Conservation (phyloP, 1,139 yeast species). For the Taiozyma sp. region DNA sequence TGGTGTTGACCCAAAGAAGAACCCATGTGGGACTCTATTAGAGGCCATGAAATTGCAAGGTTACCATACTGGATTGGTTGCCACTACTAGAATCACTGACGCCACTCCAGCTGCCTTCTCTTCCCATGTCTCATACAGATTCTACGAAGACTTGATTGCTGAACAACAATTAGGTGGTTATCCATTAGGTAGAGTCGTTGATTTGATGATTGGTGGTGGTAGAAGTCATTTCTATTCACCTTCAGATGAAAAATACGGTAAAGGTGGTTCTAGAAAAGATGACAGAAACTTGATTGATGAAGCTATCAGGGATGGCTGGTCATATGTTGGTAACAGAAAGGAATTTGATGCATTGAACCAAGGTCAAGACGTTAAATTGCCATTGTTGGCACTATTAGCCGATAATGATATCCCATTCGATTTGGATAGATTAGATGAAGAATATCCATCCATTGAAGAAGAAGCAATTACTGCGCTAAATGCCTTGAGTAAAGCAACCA, state of each 20-base stretch:
- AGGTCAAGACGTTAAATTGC: slow-evolving; percentile 60
- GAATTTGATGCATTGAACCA: slow-evolving; percentile 48
- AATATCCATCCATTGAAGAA: slow-evolving; percentile 70
- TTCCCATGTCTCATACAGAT: slow-evolving; percentile 66
- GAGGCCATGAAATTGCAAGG: slow-evolving; percentile 81
- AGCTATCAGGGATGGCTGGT: slow-evolving; percentile 58
- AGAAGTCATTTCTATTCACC: slow-evolving; percentile 65
- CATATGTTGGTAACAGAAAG: slow-evolving; percentile 50
- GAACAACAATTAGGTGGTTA: slow-evolving; percentile 76
- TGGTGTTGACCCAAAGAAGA: slow-evolving; percentile 55
- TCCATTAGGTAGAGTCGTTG: slow-evolving; percentile 73
- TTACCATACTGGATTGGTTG: slow-evolving; percentile 77
- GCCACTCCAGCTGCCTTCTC: slow-evolving; percentile 91
- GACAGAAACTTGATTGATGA: slow-evolving; percentile 55
- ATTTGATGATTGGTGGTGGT: slow-evolving; percentile 86
- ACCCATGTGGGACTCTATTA: slow-evolving; percentile 75
- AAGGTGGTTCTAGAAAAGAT: slow-evolving; percentile 67
- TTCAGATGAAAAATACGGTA: slow-evolving; percentile 27
- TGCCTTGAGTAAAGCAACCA: slow-evolving; percentile 58
- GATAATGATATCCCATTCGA: slow-evolving; percentile 75
- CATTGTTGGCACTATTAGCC: slow-evolving; percentile 68
- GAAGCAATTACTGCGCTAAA: slow-evolving; percentile 64
- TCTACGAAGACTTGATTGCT: slow-evolving; percentile 79
- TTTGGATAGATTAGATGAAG: slow-evolving; percentile 54
- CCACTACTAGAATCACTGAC: slow-evolving; percentile 76